These are phyloP conservation scores for Catunica adiposa DNA, from an alignment of 2,329 filamentous ascomycete species.

Conservation along the genomic window DNA sequence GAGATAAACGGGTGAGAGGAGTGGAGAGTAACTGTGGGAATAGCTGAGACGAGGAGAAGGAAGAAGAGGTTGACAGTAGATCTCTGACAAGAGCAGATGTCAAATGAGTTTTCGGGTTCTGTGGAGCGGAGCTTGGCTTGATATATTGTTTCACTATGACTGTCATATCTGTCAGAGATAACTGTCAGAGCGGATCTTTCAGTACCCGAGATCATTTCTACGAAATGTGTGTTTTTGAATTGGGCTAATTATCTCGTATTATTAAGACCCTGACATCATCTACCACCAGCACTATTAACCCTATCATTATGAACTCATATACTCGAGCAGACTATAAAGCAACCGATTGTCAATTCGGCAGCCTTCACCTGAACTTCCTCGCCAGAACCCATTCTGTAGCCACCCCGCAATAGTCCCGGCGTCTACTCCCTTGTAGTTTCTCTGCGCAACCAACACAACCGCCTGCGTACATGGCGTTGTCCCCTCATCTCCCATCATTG, in stretches of 20 bases:
- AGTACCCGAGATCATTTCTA: no score
- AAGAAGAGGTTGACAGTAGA: no score
- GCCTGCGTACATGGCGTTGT: conserved; percentile 22
- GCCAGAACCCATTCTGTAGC: conserved; percentile 19
- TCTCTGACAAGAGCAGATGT: no score
- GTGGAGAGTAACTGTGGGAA: no score
- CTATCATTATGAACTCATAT: conserved; percentile 17
- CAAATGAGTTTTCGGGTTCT: no score
- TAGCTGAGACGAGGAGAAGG: no score
- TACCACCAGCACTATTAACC: neutral
- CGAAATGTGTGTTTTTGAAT: no score
- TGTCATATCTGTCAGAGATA: no score
- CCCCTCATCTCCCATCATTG: neutral
- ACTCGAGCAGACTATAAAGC: conserved; percentile 18
- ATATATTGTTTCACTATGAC: no score
- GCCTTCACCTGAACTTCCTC: conserved; percentile 16
- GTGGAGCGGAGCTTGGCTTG: no score
- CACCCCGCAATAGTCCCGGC: conserved; percentile 16
- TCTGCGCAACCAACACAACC: conserved; percentile 20
- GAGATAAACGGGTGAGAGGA: no score
- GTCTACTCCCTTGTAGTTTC: conserved; percentile 20
- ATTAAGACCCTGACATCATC: neutral
- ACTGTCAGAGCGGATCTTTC: no score
- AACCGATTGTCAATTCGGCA: conserved; percentile 20
- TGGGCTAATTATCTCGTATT: neutral